Conservation (phyloP, 1,284 basidiomycete genomes). For the Ganoderma multipileum region DNA sequence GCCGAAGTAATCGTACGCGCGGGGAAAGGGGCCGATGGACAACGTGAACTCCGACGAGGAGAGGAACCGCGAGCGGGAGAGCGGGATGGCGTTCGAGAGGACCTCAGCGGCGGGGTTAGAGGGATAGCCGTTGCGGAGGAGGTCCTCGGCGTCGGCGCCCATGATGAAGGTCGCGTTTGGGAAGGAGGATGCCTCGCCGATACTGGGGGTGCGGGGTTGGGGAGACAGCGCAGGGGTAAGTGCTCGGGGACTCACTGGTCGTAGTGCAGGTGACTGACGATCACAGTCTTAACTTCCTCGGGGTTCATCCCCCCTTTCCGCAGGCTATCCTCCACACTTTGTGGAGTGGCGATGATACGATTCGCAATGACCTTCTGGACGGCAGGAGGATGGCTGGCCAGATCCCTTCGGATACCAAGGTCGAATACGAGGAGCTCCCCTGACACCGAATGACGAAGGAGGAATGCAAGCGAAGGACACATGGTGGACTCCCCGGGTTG, state of each 20-base stretch:
- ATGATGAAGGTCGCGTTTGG: conserved; percentile 54
- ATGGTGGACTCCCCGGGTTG: conserved; percentile 33
- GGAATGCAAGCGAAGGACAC: conserved; percentile 55
- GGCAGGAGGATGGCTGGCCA: conserved; percentile 46
- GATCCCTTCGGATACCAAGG: conserved; percentile 58
- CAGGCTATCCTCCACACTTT: conserved; percentile 56
- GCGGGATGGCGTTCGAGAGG: conserved; percentile 49
- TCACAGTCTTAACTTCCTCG: conserved; percentile 49
- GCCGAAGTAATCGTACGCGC: conserved; percentile 57
- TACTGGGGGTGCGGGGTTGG: conserved; percentile 20
- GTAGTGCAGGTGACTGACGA: conserved; percentile 57
- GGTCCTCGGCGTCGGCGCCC: conserved; percentile 43
- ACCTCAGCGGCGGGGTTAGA: conserved; percentile 44
- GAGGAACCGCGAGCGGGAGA: conserved; percentile 48
- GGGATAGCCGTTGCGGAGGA: conserved; percentile 50
- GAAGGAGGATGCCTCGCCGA: conserved; percentile 53
- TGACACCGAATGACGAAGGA: conserved; percentile 51
- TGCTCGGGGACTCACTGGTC: conserved; percentile 37
- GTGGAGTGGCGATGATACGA: conserved; percentile 39
- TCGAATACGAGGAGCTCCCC: conserved; percentile 55
- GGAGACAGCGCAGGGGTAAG: background rate
- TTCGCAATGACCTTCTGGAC: conserved; percentile 24
- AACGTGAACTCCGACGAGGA: conserved; percentile 44
- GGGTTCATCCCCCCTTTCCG: conserved; percentile 52
- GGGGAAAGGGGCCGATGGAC: conserved; percentile 56